Base-by-base conservation (phyloP, 331 rosid genomes). In the Arachis monticola region DNA sequence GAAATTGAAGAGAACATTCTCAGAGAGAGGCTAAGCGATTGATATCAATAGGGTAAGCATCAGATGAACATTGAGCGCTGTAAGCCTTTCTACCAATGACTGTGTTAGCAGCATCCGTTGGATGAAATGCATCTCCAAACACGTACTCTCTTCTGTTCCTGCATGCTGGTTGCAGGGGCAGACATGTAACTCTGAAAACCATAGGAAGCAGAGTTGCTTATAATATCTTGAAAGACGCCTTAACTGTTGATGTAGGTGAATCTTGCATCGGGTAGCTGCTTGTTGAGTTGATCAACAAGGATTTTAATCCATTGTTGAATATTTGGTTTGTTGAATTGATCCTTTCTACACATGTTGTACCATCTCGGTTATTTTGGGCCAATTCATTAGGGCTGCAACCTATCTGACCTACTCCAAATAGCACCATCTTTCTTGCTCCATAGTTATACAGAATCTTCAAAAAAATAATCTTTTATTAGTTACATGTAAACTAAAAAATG, bases 91-190 rank as follows among this genome's bases (percentile, higher is more conserved):
- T 82, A 1, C 53, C 99, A n/a, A 88, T 66, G 8, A 94, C 5
- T 10, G 83, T 4, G 41, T 92, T 92, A 0, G 90, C 97, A 11
- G 88, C 88, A 58, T 92, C 99, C 0, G 96, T 87, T 77, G 99
- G 99, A 81, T 94, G 99, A 77, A 86, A 92, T 31, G 97, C 97
- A 83, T 94, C 99, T 97, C 99, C 92, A 72, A 94, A 94, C 46
- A 94, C 73, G 65, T 67, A 84, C 45, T 73, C 92, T 5, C 51
- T 61, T 30, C 99, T 88, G 67, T 94, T 88, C 6, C 67, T 67
- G 73, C 99, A 94, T 50, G 99, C 93, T 4, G 88, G 53, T 78
- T 94, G 97, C 2, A 60, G 0, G 0, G 99, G 99, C 50, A 94
- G 64, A 77, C 99, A 94, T 60, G 99, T 94, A 70, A 83, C 90